Conservation (phyloP, 139 green algal genomes). For the Mychonastes homosphaera region DNA sequence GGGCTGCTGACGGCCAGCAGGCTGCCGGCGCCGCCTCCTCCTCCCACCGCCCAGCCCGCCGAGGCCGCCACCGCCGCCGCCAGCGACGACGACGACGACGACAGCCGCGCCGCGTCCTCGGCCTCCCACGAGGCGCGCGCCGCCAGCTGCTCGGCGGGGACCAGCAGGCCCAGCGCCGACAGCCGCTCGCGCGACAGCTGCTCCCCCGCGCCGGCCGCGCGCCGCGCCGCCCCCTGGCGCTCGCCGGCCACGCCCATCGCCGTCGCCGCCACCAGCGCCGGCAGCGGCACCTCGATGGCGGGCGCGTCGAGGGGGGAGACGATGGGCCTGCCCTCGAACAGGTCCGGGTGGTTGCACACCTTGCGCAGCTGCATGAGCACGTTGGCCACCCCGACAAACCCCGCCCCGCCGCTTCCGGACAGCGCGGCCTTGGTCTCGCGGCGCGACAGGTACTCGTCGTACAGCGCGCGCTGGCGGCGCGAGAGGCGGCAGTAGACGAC, state of each 20-base stretch:
- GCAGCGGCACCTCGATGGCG: conserved; percentile 29
- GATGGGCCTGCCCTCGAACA: conserved; percentile 92
- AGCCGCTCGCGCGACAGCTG: background rate
- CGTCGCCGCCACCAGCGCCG: conserved; percentile 13
- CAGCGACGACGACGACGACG: too few relatives aligned
- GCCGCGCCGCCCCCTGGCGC: conserved; percentile 5
- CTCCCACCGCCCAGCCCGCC: too few relatives aligned
- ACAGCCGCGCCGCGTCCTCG: conserved; percentile 7
- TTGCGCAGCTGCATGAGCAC: conserved; percentile 99
- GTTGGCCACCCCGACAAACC: conserved; percentile 92
- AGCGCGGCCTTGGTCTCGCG: conserved; percentile 62
- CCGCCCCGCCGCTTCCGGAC: conserved; percentile 55
- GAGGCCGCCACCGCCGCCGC: too few relatives aligned
- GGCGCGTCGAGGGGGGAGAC: conserved; percentile 77
- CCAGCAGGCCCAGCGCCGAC: conserved; percentile 17
- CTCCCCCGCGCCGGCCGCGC: conserved; percentile 11
- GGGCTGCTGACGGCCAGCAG: too few relatives aligned
- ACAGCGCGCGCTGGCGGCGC: conserved; percentile 74
- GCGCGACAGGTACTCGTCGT: conserved; percentile 91
- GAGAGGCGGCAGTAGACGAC: conserved; percentile 68
- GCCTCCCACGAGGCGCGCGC: conserved; percentile 7
- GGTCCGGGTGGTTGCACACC: conserved; percentile 97
- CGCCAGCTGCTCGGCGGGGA: background rate
- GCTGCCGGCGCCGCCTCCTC: too few relatives aligned
- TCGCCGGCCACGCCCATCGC: background rate